Evolutionary conservation across 1,284 basidiomycete species (phyloP).

Genomic region (Mrakiaceae sp.): DNA sequence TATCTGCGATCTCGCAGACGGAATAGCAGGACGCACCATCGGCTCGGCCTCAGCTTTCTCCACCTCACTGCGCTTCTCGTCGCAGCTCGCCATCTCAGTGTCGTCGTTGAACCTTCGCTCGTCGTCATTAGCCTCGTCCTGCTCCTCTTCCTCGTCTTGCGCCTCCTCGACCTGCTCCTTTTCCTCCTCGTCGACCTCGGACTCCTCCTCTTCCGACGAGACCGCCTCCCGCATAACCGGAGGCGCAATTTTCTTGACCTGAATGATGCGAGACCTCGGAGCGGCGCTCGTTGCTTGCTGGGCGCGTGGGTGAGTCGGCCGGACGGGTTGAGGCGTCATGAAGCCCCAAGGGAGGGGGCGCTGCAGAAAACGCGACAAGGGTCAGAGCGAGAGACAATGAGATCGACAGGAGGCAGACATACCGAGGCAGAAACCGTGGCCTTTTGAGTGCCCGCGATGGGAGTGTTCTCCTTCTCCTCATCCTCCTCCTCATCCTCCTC

Average conservation of each 20-base stretch:
- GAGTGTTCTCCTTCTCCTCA: background rate
- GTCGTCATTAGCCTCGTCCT: conserved; percentile 27
- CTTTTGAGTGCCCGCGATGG: background rate
- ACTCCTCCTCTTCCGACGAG: conserved; percentile 28
- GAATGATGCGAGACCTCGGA: background rate
- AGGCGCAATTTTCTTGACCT: background rate
- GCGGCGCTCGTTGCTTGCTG: background rate
- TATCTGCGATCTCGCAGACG: background rate
- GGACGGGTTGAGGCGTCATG: background rate
- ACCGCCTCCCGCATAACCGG: conserved; percentile 15
- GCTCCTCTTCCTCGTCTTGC: conserved; percentile 34
- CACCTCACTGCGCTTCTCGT: background rate
- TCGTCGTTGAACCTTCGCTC: conserved; percentile 24
- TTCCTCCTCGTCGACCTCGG: conserved; percentile 42
- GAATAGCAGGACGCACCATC: background rate
- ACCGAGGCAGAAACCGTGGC: background rate
- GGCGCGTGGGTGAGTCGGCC: background rate
- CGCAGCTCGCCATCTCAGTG: background rate
- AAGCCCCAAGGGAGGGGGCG: background rate
- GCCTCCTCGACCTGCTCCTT: conserved; percentile 35
- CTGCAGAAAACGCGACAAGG: background rate
- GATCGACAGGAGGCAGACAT: background rate
- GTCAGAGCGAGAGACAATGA: background rate
- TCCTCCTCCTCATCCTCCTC: background rate
- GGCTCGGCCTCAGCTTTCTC: background rate